Percentiles rank a stretch among this genome's conserved stretches.
These are phyloP conservation scores for Dothistroma pini DNA, from an alignment of 2,329 filamentous ascomycete genomes.

Conservation along the genomic window DNA sequence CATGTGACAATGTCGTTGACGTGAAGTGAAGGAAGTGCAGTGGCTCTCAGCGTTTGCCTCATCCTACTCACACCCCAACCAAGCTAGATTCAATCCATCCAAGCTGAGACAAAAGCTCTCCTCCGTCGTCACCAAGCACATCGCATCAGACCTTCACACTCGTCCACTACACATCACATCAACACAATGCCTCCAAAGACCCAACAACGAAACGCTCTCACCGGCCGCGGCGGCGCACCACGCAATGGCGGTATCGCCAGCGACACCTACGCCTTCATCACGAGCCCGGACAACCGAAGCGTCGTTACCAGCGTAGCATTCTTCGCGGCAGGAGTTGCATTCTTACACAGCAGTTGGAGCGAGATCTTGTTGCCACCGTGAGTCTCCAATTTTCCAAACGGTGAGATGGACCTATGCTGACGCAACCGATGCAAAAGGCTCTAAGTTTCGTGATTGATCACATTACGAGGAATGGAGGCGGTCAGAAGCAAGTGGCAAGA, in stretches of 20 bases:
- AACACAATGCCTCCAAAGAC: conserved; percentile 30
- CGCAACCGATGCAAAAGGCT: no score
- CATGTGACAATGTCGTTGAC: not conserved
- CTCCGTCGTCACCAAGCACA: not conserved
- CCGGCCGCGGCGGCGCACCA: conserved; percentile 30
- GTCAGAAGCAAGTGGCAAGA: conserved; percentile 6
- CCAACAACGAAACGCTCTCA: conserved; percentile 17
- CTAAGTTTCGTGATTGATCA: no score
- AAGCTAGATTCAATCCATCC: not conserved
- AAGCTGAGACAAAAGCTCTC: not conserved
- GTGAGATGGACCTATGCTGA: no score
- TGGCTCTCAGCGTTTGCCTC: not conserved
- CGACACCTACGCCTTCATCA: conserved; percentile 40
- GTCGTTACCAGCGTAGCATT: conserved; percentile 48
- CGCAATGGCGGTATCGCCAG: conserved; percentile 36
- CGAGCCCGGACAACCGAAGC: conserved; percentile 48
- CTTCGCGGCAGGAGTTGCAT: conserved; percentile 52
- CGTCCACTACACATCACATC: not conserved
- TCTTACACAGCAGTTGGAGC: conserved; percentile 52
- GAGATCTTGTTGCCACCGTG: conserved; percentile 50
- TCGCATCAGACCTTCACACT: not conserved
- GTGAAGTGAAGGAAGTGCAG: not conserved
- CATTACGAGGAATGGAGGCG: no score
- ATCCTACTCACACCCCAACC: not conserved
- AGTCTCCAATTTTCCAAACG: no score